Percentiles rank a stretch among this genome's conserved stretches.
These are phyloP conservation scores for Penicillium sp. DNA, from an alignment of 2,329 filamentous ascomycete species.

Conservation along the genomic window DNA sequence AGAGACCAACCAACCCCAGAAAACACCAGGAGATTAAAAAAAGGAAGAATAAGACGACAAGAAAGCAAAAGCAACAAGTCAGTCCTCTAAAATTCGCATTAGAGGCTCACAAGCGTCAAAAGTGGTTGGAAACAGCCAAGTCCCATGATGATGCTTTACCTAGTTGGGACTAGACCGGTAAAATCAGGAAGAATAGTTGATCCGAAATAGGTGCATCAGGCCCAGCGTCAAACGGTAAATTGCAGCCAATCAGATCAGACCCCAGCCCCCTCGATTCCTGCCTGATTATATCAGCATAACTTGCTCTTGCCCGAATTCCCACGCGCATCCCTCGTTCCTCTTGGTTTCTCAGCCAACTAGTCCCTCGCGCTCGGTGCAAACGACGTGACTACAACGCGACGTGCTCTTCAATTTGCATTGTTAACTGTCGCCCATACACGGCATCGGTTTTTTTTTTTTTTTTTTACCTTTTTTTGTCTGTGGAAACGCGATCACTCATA, in stretches of 20 bases:
- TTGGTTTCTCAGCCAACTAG: conserved; percentile 26
- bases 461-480: too few species aligned
- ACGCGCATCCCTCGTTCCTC: conserved; percentile 24
- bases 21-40: not conserved
- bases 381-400: conserved; percentile 13
- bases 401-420: not conserved
- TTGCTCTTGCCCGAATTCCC: conserved; percentile 20
- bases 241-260: conserved; percentile 3
- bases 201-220: conserved; percentile 16
- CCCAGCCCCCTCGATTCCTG: conserved; percentile 29
- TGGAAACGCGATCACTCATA: not conserved
- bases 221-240: conserved; percentile 2
- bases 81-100: conserved; percentile 3
- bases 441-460: not conserved
- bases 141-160: conserved; percentile 32
- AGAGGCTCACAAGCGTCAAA: conserved; percentile 3
- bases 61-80: not conserved
- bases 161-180: conserved; percentile 16
- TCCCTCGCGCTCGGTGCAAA: conserved; percentile 16
- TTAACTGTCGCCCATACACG: not conserved
- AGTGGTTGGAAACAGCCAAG: conserved; percentile 15
- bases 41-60: conserved; percentile 3
- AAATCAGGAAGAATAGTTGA: conserved; percentile 11
- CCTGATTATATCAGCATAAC: conserved; percentile 18
- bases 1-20: not conserved